Evolutionary conservation across 371 early-diverging fungal genomes (phyloP).

Genomic region (Syncephalastrum monosporum): DNA sequence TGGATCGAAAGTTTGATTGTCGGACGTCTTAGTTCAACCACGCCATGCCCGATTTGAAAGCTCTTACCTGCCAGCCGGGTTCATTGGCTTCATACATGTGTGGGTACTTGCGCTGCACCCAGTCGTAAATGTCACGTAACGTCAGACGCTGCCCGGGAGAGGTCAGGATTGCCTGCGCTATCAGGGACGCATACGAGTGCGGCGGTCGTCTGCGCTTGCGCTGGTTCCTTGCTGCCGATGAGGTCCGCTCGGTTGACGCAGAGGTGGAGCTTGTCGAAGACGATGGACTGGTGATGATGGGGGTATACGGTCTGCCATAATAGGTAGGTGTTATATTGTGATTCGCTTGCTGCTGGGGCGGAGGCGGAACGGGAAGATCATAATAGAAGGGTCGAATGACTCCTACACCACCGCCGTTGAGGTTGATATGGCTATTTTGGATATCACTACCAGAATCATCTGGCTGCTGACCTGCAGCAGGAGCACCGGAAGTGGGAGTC

Average conservation of each 20-base stretch:
- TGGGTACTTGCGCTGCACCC: constrained; percentile 55
- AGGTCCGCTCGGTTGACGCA: too few species aligned
- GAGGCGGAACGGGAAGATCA: too few species aligned
- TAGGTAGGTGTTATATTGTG: too few species aligned
- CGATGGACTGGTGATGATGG: too few species aligned
- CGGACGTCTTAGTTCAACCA: not conserved
- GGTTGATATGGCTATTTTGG: too few species aligned
- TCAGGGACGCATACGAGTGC: constrained; percentile 63
- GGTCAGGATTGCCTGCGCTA: constrained; percentile 59
- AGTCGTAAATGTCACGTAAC: constrained; percentile 63
- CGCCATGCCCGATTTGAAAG: not conserved
- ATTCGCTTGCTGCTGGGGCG: too few species aligned
- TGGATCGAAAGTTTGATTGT: too few species aligned
- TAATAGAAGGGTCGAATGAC: not conserved
- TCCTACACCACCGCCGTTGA: constrained; percentile 16
- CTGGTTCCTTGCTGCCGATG: constrained; percentile 8
- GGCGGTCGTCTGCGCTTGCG: constrained; percentile 58
- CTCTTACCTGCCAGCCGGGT: constrained; percentile 51
- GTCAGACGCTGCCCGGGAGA: constrained; percentile 50
- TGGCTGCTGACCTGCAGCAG: constrained; percentile 8
- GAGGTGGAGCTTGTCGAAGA: too few species aligned
- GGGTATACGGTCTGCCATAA: too few species aligned
- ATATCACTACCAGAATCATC: too few species aligned
- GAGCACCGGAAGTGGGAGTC: constrained; percentile 7
- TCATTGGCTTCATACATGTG: constrained; percentile 54